A percentile compares a stretch with the other conserved stretches of the same genome.
phyloP scores from a whole-genome alignment of 345 rosid genomes.

The Acer saccharum region DNA sequence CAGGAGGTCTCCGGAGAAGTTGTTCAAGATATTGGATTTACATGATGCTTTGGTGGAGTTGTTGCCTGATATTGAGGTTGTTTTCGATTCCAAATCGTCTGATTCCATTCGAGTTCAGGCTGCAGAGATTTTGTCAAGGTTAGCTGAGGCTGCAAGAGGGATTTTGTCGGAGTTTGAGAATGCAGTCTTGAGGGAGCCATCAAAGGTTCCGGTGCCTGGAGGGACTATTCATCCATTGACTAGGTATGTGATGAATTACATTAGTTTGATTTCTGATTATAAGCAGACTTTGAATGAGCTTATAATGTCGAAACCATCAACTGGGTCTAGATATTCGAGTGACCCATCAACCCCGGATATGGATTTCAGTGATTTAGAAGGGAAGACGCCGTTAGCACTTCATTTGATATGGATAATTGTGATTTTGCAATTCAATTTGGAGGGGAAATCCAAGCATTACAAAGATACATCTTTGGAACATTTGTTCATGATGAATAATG shows the following conservation, averaged over 20 bases:
- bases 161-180: conserved; percentile 84
- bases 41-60: conserved; percentile 75
- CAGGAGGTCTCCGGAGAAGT: conserved; percentile 88
- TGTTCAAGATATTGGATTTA: conserved; percentile 87
- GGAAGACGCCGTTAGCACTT: conserved; percentile 64
- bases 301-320: conserved; percentile 76
- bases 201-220: conserved; percentile 75
- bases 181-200: conserved; percentile 78
- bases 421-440: conserved; percentile 82
- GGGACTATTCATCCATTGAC: conserved; percentile 96
- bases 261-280: conserved; percentile 88
- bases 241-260: conserved; percentile 95
- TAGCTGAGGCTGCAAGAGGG: conserved; percentile 87
- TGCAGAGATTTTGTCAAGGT: conserved; percentile 71
- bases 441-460: conserved; percentile 79
- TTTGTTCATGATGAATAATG: conserved; percentile 91
- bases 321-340: conserved; percentile 70
- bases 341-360: conserved; percentile 75
- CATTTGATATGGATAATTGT: conserved; percentile 94
- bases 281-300: conserved; percentile 74
- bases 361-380: conserved; percentile 75
- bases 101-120: conserved; percentile 70
- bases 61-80: conserved; percentile 75
- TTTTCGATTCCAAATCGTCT: conserved; percentile 64
- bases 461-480: conserved; percentile 69